phyloP scores from a whole-genome alignment of 2,329 filamentous ascomycete species.

The Akanthomyces muscarius region DNA sequence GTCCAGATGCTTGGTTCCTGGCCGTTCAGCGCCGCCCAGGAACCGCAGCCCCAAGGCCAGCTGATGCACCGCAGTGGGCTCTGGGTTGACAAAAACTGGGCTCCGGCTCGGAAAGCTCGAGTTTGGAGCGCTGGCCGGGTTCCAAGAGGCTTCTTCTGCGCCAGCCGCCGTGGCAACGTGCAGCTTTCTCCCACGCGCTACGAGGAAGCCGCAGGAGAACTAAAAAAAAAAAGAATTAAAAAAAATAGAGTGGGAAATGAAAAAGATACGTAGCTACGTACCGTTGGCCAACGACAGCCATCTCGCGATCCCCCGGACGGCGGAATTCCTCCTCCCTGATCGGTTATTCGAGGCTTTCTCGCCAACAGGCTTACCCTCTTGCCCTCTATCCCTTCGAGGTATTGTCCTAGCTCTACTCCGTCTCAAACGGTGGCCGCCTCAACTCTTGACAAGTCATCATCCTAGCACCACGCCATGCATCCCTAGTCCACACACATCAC shows the following conservation, averaged over 20 bases:
- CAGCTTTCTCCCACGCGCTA: neutral
- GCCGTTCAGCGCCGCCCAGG: slow-evolving; percentile 1
- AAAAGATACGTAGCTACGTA: slow-evolving; percentile 12
- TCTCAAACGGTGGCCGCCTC: slow-evolving; percentile 11
- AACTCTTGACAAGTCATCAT: slow-evolving; percentile 3
- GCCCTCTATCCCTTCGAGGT: neutral
- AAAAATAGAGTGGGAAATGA: neutral
- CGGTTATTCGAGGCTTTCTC: slow-evolving; percentile 12
- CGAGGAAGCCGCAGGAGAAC: neutral
- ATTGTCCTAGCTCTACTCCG: neutral
- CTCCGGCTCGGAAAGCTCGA: neutral
- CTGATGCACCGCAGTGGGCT: neutral
- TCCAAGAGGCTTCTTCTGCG: neutral
- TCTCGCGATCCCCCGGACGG: neutral
- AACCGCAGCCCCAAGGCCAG: slow-evolving; percentile 4
- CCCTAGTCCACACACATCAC: neutral
- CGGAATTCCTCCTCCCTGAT: neutral
- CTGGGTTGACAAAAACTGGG: neutral
- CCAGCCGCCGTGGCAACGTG: neutral
- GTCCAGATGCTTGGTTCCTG: neutral
- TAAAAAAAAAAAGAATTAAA: neutral
- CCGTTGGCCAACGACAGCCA: neutral
- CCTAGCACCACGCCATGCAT: slow-evolving; percentile 4
- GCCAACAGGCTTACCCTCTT: neutral
- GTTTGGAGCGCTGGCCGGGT: neutral